Evolutionary conservation across 1,139 yeast genomes (phyloP).

Genomic region (Meyerozyma sp.): DNA sequence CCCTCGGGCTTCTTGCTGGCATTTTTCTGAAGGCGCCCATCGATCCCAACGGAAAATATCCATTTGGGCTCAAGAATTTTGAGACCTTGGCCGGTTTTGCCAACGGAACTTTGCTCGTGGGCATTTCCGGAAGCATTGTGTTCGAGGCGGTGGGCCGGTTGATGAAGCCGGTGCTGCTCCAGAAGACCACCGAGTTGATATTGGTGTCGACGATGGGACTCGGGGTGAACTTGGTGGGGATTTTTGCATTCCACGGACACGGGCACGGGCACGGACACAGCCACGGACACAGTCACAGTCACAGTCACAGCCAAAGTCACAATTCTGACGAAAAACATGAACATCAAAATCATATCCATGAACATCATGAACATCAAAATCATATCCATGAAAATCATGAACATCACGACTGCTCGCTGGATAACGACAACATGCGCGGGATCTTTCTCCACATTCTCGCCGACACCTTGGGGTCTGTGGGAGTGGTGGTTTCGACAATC

Average conservation of each 20-base stretch:
- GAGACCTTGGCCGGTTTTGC: constrained; percentile 95
- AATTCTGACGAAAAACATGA: too few relatives aligned
- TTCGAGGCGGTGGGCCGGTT: constrained; percentile 84
- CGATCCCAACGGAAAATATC: constrained; percentile 63
- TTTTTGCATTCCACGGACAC: constrained; percentile 66
- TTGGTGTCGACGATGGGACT: constrained; percentile 83
- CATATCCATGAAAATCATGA: too few relatives aligned
- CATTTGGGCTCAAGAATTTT: constrained; percentile 80
- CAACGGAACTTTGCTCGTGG: constrained; percentile 81
- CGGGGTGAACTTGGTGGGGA: constrained; percentile 84
- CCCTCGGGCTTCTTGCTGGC: constrained; percentile 87
- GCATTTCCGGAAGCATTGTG: constrained; percentile 83
- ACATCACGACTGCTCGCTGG: constrained; percentile 10
- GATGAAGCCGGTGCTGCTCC: constrained; percentile 67
- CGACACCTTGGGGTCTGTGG: constrained; percentile 94
- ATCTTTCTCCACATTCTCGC: constrained; percentile 90
- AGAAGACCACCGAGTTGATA: constrained; percentile 79
- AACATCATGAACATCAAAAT: too few relatives aligned
- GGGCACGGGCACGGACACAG: constrained; percentile 18
- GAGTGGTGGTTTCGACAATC: constrained; percentile 84
- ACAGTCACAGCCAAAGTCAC: constrained; percentile 9
- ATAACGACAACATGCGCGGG: constrained; percentile 89
- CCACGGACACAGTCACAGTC: constrained; percentile 26
- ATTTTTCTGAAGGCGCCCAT: constrained; percentile 42
- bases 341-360: too few relatives aligned